Evolutionary conservation across 257 asterid genomes (phyloP).

Genomic region (Nicotiana paniculata): DNA sequence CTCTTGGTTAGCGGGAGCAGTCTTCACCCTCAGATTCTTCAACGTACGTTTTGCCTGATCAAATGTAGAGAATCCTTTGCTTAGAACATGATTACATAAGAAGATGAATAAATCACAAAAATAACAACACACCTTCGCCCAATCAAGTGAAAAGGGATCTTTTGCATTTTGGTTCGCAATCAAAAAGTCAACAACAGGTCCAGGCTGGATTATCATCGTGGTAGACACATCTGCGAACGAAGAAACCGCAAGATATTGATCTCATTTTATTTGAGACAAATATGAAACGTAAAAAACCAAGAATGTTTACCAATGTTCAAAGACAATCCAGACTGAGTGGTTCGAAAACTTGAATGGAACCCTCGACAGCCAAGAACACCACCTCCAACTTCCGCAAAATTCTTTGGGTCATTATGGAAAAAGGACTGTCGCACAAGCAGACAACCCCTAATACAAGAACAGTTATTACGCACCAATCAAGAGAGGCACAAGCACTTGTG

Average conservation of each 20-base stretch:
- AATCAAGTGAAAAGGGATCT: conserved; percentile 70
- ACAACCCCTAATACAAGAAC: conserved; percentile 58
- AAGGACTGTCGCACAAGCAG: conserved; percentile 78
- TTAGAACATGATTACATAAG: background rate
- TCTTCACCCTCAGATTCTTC: conserved; percentile 71
- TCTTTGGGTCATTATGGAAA: conserved; percentile 65
- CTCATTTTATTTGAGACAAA: background rate
- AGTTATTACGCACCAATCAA: background rate
- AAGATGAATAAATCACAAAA: background rate
- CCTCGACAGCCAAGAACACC: conserved; percentile 93
- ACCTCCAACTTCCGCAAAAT: conserved; percentile 78
- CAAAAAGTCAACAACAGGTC: conserved; percentile 66
- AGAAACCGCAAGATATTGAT: background rate
- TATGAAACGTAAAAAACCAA: background rate
- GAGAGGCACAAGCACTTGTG: background rate
- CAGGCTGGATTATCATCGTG: conserved; percentile 85
- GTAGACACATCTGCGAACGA: conserved; percentile 65
- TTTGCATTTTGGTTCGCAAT: conserved; percentile 67
- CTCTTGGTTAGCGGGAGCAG: conserved; percentile 73
- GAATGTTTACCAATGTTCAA: conserved; percentile 62
- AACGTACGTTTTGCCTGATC: conserved; percentile 67
- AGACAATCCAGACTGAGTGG: conserved; percentile 81
- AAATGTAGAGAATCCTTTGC: conserved; percentile 1
- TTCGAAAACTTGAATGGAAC: conserved; percentile 81
- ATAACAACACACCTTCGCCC: conserved; percentile 54